Evolutionary conservation across 2,329 filamentous ascomycete species (phyloP), one percentile per base, ranked within the genome.

Genomic region (Albifimbria verrucaria): DNA sequence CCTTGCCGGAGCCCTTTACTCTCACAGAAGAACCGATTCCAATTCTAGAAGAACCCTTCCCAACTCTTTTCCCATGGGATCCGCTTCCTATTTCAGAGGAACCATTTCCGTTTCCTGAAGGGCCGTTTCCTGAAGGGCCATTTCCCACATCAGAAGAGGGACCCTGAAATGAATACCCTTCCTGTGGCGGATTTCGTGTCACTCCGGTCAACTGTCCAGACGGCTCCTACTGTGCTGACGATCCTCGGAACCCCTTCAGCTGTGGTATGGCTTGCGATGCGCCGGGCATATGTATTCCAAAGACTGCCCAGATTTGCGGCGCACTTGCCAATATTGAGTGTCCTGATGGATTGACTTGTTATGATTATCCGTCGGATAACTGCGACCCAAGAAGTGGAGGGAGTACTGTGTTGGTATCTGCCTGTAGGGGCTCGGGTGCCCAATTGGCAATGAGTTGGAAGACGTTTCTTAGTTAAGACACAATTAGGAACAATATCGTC

Each of bases 211-310:
- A 12, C 18, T 39, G 32, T n/a, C 32, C 32, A 4, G 18, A 4
- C 12, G 32, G 32, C 5, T 17, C 32, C 18, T 39, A 39, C 32
- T 39, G 32, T 12, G 32, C 32, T 4, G 57, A 63, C 39, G 59
- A 65, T 45, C 63, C 63, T 7, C 55, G 59, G 24, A 24, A 39
- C 32, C 32, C 32, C 2, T 20, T 25, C 15, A 55, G 53, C 21
- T 65, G 63, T 51, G 61, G 61, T 9, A 54, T 61, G 57, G 60
- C 60, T 9, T 65, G 63, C 52, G 62, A 63, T 45, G 20, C n/a
- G 23, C 53, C 55, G 7, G 63, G 63, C 9, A 63, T 65, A 44
- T 65, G 57, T 44, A 53, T 65, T 10, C 54, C 54, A 18, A 53
- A 53, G 12, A 46, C 55, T 17, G 48, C 41, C 7, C 50, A 43